These are phyloP conservation scores for Litchi chinensis DNA, from an alignment of 345 rosid genomes.

Conservation along the genomic window DNA sequence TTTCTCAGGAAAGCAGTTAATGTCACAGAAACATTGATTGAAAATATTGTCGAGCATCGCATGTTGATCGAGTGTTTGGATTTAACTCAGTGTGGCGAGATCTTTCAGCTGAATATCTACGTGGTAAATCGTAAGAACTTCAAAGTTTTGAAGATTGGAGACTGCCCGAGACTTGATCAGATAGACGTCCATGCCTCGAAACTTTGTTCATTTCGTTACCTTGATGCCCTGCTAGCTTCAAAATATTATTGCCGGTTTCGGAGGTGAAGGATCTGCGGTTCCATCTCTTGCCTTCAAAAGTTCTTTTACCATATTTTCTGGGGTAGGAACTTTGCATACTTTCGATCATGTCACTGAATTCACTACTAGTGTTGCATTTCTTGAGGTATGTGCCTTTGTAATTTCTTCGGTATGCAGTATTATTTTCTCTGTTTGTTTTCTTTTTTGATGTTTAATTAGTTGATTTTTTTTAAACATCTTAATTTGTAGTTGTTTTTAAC, in stretches of 20 bases:
- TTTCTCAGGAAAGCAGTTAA: neutral
- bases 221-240: neutral
- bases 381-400: constrained; percentile 23
- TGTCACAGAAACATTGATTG: neutral
- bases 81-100: neutral
- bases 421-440: no score
- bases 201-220: constrained; percentile 1
- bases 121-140: constrained; percentile 5
- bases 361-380: constrained; percentile 14
- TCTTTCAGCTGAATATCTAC: neutral
- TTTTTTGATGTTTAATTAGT: no score
- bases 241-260: no score
- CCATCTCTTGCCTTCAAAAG: neutral
- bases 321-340: neutral
- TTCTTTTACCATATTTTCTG: no score
- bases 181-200: constrained; percentile 3
- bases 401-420: no score
- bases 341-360: constrained; percentile 10
- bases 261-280: constrained; percentile 15
- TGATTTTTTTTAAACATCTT: no score
- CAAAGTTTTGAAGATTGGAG: constrained; percentile 15
- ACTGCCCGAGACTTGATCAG: neutral
- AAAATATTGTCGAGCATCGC: neutral
- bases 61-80: constrained; percentile 15
- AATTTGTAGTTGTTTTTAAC: no score